Percentiles rank a stretch among this genome's conserved stretches.
Evolutionary conservation across 441 rosid genomes (phyloP).

Genomic region (Erysimum cheiri): DNA sequence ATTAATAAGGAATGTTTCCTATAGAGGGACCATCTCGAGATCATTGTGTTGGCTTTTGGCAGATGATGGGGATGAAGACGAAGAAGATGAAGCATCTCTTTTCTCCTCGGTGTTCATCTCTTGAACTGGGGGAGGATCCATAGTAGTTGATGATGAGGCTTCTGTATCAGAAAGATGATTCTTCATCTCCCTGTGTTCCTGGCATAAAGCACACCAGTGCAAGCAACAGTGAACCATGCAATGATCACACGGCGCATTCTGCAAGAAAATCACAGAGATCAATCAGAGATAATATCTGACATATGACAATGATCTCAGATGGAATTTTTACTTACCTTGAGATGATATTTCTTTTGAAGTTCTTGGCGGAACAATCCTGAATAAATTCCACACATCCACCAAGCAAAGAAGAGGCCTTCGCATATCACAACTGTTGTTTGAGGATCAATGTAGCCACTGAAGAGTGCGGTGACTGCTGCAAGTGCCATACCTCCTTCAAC

Average conservation of each 20-base stretch:
- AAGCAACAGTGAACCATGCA: conserved; percentile 85
- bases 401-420: conserved; percentile 75
- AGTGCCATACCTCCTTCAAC: conserved; percentile 86
- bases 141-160: conserved; percentile 48
- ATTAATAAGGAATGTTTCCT: conserved; percentile 35
- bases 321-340: conserved; percentile 57
- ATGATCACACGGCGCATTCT: conserved; percentile 89
- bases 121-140: conserved; percentile 82
- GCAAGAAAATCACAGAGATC: conserved; percentile 29
- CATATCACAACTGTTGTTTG: conserved; percentile 74
- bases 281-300: conserved; percentile 18
- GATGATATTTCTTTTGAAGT: conserved; percentile 85
- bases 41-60: conserved; percentile 46
- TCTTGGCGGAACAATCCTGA: conserved; percentile 81
- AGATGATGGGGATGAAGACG: conserved; percentile 48
- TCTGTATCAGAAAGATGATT: conserved; percentile 67
- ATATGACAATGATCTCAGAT: conserved; percentile 9
- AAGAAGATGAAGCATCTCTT: conserved; percentile 39
- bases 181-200: conserved; percentile 92
- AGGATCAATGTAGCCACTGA: conserved; percentile 76
- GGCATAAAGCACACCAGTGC: conserved; percentile 95
- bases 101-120: conserved; percentile 61
- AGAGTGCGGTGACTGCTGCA: conserved; percentile 68
- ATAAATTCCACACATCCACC: conserved; percentile 93
- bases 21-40: conserved; percentile 62